Evolutionary conservation across 225 moss, liverwort and hornwort species (phyloP).

Genomic region (Sphagnum tenellum): DNA sequence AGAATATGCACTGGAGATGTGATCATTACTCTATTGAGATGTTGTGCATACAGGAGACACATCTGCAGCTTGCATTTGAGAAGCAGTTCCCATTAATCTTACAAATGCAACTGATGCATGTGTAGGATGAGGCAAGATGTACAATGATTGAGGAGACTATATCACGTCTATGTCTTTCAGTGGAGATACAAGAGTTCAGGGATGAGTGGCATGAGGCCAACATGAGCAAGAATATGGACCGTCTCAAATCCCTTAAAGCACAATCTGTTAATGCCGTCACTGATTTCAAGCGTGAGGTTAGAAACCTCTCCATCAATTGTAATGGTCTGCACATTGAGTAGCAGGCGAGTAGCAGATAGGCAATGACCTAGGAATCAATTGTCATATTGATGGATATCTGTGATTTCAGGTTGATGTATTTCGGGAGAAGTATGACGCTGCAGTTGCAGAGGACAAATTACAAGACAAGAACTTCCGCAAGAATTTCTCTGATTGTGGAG

Average conservation of each 20-base stretch:
- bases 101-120: no score
- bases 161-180: constrained; percentile 47
- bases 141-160: constrained; percentile 60
- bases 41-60: no score
- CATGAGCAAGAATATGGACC: constrained; percentile 55
- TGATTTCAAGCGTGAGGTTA: constrained; percentile 70
- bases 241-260: constrained; percentile 47
- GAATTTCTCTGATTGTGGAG: constrained; percentile 58
- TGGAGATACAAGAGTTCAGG: constrained; percentile 65
- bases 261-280: constrained; percentile 52
- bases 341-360: no score
- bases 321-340: no score
- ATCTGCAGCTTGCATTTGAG: no score
- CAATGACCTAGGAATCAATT: no score
- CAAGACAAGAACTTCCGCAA: constrained; percentile 72
- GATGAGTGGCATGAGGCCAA: constrained; percentile 52
- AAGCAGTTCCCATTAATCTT: no score
- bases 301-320: not conserved
- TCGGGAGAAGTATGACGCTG: constrained; percentile 37
- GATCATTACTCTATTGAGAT: no score
- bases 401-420: constrained; percentile 49
- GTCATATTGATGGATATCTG: no score
- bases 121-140: constrained; percentile 62
- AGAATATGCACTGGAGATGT: no score
- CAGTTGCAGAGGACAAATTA: constrained; percentile 46